These are phyloP conservation scores for Adansonia rubrostipa DNA, from an alignment of 441 rosid genomes.

Conservation along the genomic window DNA sequence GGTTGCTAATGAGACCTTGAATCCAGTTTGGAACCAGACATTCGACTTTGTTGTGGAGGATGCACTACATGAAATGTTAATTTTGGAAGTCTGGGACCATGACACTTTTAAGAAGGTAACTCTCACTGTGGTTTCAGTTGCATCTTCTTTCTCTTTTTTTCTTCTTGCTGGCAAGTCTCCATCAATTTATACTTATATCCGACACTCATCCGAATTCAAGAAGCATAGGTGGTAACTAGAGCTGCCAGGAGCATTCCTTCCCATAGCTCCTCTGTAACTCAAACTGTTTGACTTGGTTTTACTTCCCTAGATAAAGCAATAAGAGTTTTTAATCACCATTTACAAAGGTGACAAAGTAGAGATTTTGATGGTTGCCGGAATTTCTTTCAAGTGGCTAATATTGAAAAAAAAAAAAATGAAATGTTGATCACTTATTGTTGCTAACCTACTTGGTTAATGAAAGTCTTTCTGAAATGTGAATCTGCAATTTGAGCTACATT, in stretches of 20 bases:
- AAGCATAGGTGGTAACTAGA: too few species aligned
- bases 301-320: not conserved
- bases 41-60: constrained; percentile 83
- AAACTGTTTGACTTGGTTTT: not conserved
- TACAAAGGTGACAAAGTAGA: constrained; percentile 1
- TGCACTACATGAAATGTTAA: constrained; percentile 75
- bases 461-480: not conserved
- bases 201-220: too few species aligned
- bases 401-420: not conserved
- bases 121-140: constrained; percentile 7
- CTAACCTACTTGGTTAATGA: not conserved
- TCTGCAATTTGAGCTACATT: not conserved
- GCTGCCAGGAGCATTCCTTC: not conserved
- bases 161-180: not conserved
- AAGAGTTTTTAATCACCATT: not conserved
- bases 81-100: constrained; percentile 73
- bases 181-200: not conserved
- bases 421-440: not conserved
- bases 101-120: constrained; percentile 85
- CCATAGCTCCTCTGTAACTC: not conserved
- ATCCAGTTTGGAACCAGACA: constrained; percentile 87
- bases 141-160: not conserved
- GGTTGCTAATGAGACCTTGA: constrained; percentile 66
- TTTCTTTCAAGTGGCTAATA: not conserved
- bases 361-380: not conserved